phyloP scores from a whole-genome alignment of 169 alveolate genomes.

The Plasmodium inui region DNA sequence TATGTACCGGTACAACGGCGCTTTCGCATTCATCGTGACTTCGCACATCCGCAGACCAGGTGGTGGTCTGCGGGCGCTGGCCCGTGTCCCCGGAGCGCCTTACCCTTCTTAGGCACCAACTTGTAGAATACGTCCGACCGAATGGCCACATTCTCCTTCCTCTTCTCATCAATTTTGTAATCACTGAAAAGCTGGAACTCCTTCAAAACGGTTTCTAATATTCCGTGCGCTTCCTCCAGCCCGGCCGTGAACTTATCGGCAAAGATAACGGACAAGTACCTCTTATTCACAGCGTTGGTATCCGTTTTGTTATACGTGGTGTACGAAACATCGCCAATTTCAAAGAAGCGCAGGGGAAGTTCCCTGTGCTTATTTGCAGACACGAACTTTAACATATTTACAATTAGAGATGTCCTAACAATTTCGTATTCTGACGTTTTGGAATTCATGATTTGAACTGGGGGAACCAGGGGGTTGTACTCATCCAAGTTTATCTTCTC shows the following conservation, averaged over 20 bases:
- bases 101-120: constrained; percentile 50
- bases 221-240: constrained; percentile 82
- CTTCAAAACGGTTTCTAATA: constrained; percentile 75
- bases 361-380: constrained; percentile 89
- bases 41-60: neutral
- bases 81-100: neutral
- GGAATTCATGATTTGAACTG: constrained; percentile 93
- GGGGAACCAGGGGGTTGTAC: constrained; percentile 72
- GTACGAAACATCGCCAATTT: constrained; percentile 91
- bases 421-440: constrained; percentile 94
- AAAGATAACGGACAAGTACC: constrained; percentile 88
- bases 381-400: constrained; percentile 93
- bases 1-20: neutral
- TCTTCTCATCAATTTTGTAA: constrained; percentile 71
- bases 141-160: constrained; percentile 39
- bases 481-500: constrained; percentile 39
- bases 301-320: constrained; percentile 82
- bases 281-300: constrained; percentile 88
- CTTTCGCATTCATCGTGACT: neutral
- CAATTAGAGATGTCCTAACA: constrained; percentile 94
- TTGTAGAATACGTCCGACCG: constrained; percentile 54
- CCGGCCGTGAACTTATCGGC: constrained; percentile 83
- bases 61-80: neutral
- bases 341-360: constrained; percentile 95
- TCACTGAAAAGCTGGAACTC: constrained; percentile 60